Evolutionary conservation across 2,329 filamentous ascomycete genomes (phyloP).

Genomic region (Verticillium nonalfalfae): DNA sequence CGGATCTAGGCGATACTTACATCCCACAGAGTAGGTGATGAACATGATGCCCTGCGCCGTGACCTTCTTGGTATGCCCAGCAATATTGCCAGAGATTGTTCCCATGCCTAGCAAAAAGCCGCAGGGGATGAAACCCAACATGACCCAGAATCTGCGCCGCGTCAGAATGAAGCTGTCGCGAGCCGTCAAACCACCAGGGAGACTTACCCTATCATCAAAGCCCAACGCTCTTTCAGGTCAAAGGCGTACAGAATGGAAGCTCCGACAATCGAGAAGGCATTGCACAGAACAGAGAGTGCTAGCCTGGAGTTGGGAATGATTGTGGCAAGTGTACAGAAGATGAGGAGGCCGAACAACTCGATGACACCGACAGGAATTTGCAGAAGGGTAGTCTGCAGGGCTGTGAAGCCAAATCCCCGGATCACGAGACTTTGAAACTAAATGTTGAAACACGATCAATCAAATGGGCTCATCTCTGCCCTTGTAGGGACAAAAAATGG

Average conservation of each 20-base stretch:
- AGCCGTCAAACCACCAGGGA: background rate
- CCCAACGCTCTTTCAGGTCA: background rate
- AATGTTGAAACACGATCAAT: too few relatives aligned
- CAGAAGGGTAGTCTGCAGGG: too few relatives aligned
- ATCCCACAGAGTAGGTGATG: background rate
- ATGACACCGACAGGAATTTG: too few relatives aligned
- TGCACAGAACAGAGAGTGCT: background rate
- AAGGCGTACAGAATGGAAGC: background rate
- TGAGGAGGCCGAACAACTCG: too few relatives aligned
- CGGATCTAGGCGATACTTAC: background rate
- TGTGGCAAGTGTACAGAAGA: too few relatives aligned
- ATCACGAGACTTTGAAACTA: too few relatives aligned
- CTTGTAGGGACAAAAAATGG: too few relatives aligned
- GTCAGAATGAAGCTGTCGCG: background rate
- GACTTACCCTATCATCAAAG: background rate
- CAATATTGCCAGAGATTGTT: background rate
- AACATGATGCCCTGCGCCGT: background rate
- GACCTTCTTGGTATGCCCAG: background rate
- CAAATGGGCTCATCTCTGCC: too few relatives aligned
- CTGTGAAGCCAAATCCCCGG: too few relatives aligned
- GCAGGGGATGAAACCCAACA: background rate
- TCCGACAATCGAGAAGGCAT: background rate
- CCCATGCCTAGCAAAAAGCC: background rate
- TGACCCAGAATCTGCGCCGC: background rate
- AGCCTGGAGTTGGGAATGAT: too few relatives aligned